A percentile compares a stretch with the other conserved stretches of the same genome.
Evolutionary conservation across 805 yeast species (phyloP).

Genomic region (Lachancea sp.): DNA sequence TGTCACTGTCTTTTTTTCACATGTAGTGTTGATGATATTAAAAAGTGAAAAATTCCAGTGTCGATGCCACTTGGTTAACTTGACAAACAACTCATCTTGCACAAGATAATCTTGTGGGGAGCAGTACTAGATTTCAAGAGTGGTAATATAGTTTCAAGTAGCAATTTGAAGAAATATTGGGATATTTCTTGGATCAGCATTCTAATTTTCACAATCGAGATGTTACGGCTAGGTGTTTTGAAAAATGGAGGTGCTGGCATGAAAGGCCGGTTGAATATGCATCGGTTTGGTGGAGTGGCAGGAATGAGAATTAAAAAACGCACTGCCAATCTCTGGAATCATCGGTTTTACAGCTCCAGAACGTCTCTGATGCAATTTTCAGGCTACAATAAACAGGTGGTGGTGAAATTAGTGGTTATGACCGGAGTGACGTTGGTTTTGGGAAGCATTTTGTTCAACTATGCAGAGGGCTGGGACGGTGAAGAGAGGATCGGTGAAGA

Average conservation of each 20-base stretch:
- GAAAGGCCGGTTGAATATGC: constrained; percentile 18
- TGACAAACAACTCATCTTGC: too few species aligned
- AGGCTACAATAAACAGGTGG: constrained; percentile 8
- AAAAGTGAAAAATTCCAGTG: background rate
- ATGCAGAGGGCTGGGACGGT: constrained; percentile 22
- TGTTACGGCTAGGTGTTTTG: constrained; percentile 3
- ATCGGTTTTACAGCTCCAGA: constrained; percentile 15
- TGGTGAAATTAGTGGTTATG: constrained; percentile 25
- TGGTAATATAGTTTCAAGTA: too few species aligned
- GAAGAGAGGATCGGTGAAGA: constrained; percentile 29
- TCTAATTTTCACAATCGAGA: too few species aligned
- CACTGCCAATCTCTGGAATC: constrained; percentile 22
- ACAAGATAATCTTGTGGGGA: too few species aligned
- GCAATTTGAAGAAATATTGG: too few species aligned
- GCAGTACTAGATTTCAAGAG: too few species aligned
- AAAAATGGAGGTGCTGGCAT: constrained; percentile 24
- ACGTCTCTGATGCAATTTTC: constrained; percentile 1
- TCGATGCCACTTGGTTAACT: background rate
- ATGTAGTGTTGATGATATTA: background rate
- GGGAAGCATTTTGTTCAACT: constrained; percentile 21
- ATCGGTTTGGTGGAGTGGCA: constrained; percentile 5
- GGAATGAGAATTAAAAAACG: constrained; percentile 23
- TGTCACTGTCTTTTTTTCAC: background rate
- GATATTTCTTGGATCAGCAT: too few species aligned
- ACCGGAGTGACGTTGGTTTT: constrained; percentile 28